Evolutionary conservation across 148 eudicot genomes (phyloP).

Genomic region (Amaranthus hypochondriacus): DNA sequence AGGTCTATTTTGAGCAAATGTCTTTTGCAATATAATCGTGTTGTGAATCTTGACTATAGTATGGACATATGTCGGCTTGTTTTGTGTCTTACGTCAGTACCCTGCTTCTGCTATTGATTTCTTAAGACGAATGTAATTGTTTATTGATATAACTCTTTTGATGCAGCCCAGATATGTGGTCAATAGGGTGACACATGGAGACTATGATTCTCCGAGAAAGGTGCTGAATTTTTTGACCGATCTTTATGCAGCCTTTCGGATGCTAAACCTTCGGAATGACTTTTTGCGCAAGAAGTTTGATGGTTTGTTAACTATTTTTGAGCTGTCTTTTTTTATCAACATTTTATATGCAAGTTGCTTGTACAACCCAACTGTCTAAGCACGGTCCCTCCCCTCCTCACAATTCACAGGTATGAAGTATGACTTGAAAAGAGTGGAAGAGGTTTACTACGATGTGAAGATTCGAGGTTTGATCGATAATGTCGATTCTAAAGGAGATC

Average conservation of each 20-base stretch:
- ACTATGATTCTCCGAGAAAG: conserved; percentile 89
- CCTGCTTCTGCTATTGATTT: not conserved
- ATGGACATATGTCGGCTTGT: not conserved
- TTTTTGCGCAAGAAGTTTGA: conserved; percentile 93
- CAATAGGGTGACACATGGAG: conserved; percentile 92
- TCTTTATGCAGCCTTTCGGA: conserved; percentile 91
- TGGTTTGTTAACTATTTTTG: conserved; percentile 38
- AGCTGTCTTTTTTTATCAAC: not conserved
- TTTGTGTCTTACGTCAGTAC: too few relatives aligned
- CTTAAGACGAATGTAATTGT: conserved; percentile 1
- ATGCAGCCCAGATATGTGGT: conserved; percentile 98
- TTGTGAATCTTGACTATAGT: not conserved
- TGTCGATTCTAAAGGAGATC: conserved; percentile 36
- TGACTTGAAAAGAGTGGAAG: conserved; percentile 88
- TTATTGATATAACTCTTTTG: conserved; percentile 5
- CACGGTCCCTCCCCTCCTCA: not conserved
- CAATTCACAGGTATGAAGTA: conserved; percentile 74
- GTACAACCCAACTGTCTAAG: not conserved
- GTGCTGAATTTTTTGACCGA: conserved; percentile 85
- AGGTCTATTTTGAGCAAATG: not conserved
- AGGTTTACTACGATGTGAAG: conserved; percentile 91
- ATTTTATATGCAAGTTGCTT: not conserved
- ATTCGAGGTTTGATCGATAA: conserved; percentile 71
- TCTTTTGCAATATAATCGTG: not conserved
- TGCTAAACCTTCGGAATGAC: conserved; percentile 97